Evolutionary conservation across 345 rosid genomes (phyloP).

Genomic region (Dimocarpus longan): DNA sequence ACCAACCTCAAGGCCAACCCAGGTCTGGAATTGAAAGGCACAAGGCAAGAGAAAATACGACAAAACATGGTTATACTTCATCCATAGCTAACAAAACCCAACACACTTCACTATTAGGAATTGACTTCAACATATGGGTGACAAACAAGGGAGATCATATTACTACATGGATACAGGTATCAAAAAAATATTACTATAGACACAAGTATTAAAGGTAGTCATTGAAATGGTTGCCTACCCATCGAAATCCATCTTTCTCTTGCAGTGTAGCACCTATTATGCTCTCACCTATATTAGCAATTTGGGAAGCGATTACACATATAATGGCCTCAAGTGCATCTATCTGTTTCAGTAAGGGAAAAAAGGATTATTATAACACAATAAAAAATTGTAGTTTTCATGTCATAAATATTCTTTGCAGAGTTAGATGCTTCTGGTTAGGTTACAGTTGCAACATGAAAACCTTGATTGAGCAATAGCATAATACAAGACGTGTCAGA

Average conservation of each 20-base stretch:
- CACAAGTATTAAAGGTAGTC: background rate
- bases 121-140: background rate
- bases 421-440: background rate
- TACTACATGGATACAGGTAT: background rate
- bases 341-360: conserved; percentile 44
- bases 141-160: background rate
- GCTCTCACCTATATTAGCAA: conserved; percentile 94
- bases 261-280: conserved; percentile 84
- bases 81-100: background rate
- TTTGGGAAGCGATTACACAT: conserved; percentile 90
- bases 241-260: conserved; percentile 82
- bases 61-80: background rate
- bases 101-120: background rate
- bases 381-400: background rate
- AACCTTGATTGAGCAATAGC: background rate
- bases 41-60: background rate
- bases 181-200: background rate
- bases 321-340: conserved; percentile 64
- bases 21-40: background rate
- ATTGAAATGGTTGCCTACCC: conserved; percentile 55
- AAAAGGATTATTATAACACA: background rate
- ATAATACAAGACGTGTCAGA: background rate
- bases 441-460: background rate
- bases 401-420: background rate
- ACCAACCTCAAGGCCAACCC: background rate